Conservation (phyloP, 1,284 basidiomycete genomes). For the Sanguinoderma infundibulare region DNA sequence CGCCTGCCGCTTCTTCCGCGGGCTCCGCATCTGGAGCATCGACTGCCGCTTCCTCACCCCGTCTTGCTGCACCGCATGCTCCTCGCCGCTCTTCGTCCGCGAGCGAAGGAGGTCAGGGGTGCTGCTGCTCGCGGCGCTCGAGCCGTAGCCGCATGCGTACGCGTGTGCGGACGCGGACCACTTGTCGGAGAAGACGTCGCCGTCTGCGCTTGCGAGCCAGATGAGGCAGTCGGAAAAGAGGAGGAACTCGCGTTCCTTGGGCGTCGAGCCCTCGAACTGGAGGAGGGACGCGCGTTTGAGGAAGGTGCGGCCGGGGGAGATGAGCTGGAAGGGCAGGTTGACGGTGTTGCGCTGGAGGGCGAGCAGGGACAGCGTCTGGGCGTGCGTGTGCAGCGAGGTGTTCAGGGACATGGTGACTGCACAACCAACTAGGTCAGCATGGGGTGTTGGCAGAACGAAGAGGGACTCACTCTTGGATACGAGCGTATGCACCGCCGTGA, state of each 20-base stretch:
- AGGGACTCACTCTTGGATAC: constrained; percentile 70
- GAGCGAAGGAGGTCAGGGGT: constrained; percentile 47
- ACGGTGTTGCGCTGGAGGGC: constrained; percentile 77
- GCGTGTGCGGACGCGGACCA: constrained; percentile 22
- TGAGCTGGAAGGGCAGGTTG: constrained; percentile 76
- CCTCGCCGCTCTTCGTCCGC: constrained; percentile 66
- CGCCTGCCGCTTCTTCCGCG: constrained; percentile 45
- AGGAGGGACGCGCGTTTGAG: constrained; percentile 69
- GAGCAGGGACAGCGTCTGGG: constrained; percentile 73
- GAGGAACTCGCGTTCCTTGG: constrained; percentile 71
- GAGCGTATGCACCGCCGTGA: constrained; percentile 63
- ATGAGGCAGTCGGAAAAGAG: constrained; percentile 83
- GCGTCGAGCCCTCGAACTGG: constrained; percentile 56
- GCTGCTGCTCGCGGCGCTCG: constrained; percentile 19
- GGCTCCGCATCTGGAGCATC: constrained; percentile 30
- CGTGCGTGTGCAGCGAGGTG: constrained; percentile 76
- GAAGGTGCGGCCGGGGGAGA: constrained; percentile 79
- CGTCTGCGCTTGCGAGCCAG: constrained; percentile 69
- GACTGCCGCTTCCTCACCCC: constrained; percentile 28
- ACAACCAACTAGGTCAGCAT: neutral
- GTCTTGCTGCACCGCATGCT: constrained; percentile 29
- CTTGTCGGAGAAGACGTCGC: constrained; percentile 33
- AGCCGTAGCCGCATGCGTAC: neutral
- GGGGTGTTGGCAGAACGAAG: constrained; percentile 1
- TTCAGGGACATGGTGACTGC: constrained; percentile 81